These are phyloP conservation scores for Tuber indicum DNA, from an alignment of 495 filamentous ascomycete genomes.

Conservation along the genomic window DNA sequence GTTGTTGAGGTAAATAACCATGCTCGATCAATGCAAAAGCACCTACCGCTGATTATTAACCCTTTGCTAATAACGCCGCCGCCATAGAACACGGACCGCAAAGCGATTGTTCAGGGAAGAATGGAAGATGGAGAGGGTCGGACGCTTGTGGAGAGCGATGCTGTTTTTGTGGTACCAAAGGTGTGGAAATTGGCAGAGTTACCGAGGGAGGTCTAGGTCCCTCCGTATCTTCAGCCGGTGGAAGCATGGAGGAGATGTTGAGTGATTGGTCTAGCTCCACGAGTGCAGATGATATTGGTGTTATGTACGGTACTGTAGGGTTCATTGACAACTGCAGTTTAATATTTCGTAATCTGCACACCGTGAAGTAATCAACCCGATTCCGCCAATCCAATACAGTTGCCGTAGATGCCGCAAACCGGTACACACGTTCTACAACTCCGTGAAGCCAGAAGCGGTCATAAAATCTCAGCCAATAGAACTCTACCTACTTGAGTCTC, in stretches of 20 bases:
- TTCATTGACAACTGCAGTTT: background rate
- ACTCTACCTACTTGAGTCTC: too few relatives aligned
- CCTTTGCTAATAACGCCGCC: background rate
- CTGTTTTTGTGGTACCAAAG: slow-evolving; percentile 28
- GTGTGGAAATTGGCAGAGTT: slow-evolving; percentile 24
- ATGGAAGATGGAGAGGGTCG: slow-evolving; percentile 30
- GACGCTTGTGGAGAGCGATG: slow-evolving; percentile 25
- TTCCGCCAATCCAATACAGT: background rate
- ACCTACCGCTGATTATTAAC: background rate
- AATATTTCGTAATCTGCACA: background rate
- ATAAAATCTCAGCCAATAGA: too few relatives aligned
- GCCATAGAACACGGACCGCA: slow-evolving; percentile 20
- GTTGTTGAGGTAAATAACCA: slow-evolving; percentile 22
- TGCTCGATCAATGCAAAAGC: background rate
- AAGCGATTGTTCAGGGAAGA: slow-evolving; percentile 23
- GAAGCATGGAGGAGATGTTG: too few relatives aligned
- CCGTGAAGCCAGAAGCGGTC: background rate
- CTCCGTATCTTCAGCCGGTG: background rate
- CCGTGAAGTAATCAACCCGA: too few relatives aligned
- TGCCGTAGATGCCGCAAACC: background rate
- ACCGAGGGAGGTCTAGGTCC: slow-evolving; percentile 14
- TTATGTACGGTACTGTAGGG: background rate
- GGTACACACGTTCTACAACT: too few relatives aligned
- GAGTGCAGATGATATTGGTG: background rate
- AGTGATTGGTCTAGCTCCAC: background rate